These are phyloP conservation scores for Coemansia sp. DNA, from an alignment of 192 early-diverging fungal species.

Conservation along the genomic window DNA sequence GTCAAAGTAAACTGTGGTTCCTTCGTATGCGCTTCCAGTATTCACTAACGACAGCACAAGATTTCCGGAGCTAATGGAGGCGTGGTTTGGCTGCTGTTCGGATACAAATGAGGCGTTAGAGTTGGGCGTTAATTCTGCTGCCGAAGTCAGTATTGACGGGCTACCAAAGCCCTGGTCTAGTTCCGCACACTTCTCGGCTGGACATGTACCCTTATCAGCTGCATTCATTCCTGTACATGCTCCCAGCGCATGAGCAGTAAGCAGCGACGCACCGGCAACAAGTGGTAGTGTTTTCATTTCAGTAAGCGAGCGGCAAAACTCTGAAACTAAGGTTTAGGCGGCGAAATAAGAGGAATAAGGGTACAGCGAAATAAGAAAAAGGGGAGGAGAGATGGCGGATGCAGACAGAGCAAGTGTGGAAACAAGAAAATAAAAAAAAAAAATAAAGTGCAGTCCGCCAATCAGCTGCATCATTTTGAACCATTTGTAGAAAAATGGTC, in stretches of 20 bases:
- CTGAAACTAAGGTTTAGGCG: not conserved
- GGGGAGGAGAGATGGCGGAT: constrained; percentile 7
- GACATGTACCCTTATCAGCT: constrained; percentile 36
- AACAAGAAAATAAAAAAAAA: not conserved
- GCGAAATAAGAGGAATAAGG: constrained; percentile 4
- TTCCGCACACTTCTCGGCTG: constrained; percentile 21
- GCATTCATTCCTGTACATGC: constrained; percentile 52
- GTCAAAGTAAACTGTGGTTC: constrained; percentile 47
- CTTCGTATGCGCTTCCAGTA: constrained; percentile 42
- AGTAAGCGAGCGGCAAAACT: constrained; percentile 3
- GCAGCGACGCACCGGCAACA: constrained; percentile 19
- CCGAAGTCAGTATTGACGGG: constrained; percentile 6
- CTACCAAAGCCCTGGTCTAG: constrained; percentile 20
- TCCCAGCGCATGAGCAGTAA: constrained; percentile 45
- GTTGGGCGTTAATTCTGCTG: constrained; percentile 2
- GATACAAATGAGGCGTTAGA: constrained; percentile 50
- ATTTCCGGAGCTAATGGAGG: constrained; percentile 42
- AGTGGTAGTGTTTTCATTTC: constrained; percentile 25
- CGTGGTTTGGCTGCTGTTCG: constrained; percentile 51
- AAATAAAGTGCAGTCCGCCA: constrained; percentile 3
- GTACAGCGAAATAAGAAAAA: not conserved
- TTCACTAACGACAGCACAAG: constrained; percentile 50
- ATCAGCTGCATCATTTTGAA: constrained; percentile 10
- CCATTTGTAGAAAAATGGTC: constrained; percentile 11
- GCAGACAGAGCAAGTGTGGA: not conserved